These are phyloP conservation scores for Aspergillus fumigatus DNA, from an alignment of 2,329 filamentous ascomycete genomes.

Conservation along the genomic window DNA sequence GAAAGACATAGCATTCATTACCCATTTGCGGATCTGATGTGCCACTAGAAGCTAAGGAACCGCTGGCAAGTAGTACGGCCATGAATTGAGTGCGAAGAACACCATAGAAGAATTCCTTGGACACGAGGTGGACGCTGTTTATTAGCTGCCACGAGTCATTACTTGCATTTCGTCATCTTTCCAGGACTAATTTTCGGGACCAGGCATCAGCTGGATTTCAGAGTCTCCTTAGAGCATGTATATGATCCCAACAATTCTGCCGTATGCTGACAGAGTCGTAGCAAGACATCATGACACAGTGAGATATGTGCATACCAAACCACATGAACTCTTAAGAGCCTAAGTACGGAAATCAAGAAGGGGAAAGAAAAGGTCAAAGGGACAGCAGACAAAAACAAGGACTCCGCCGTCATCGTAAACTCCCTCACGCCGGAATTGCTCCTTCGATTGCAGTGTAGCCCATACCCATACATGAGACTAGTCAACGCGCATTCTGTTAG, in stretches of 20 bases:
- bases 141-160: neutral
- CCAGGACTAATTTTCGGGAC: neutral
- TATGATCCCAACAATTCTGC: conserved; percentile 12
- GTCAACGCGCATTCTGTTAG: neutral
- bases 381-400: neutral
- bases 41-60: neutral
- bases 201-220: neutral
- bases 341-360: neutral
- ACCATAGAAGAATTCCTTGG: neutral
- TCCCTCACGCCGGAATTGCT: conserved; percentile 5
- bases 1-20: neutral
- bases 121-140: neutral
- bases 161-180: neutral
- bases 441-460: neutral
- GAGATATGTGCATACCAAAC: conserved; percentile 21
- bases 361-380: neutral
- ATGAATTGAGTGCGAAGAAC: neutral
- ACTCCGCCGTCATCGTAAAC: neutral
- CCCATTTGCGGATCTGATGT: neutral
- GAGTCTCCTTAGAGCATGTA: neutral
- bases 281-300: conserved; percentile 24
- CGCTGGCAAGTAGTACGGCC: neutral
- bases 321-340: neutral
- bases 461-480: neutral
- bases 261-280: conserved; percentile 10